Evolutionary conservation across 2,329 filamentous ascomycete species (phyloP), one percentile per base, ranked within the genome.

Genomic region (Magnaporthiopsis incrustans): DNA sequence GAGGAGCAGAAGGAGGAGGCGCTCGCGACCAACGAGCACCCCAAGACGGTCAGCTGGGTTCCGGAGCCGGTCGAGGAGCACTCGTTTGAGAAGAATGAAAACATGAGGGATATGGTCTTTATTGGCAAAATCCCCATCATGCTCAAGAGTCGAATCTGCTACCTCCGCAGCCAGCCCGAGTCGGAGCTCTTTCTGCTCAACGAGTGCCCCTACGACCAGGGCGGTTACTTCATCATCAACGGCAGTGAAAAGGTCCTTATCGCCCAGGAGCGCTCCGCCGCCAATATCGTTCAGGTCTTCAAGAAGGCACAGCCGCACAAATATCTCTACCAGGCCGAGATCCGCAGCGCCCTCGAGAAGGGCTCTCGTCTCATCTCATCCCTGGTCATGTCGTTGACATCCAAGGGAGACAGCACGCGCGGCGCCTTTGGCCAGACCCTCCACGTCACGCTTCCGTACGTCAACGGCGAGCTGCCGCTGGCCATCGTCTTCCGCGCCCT

Each of bases 151-250:
- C 91, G 94, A 76, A 95, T 96, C 70, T 99, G 95, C 77, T 91
- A 96, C 68, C 78, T 99, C 69, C 90, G 90, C 69, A 88, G 89
- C 69, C 86, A 96, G 73, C 85, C 86, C 61, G 94, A 98, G 68
- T 89, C 95, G 63, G 89, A 91, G 61, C 82, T 99, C 1, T 98
- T 96, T 74, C 83, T 90, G 60, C 88, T 96, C 76, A 97, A 97
- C 73, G 95, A 99, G 77, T 99, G 95, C 70, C 95, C 95, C 0
- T 99, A 97, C 76, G 95, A 99, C 73, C 95, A 97, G 73, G 95
- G 95, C 69, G 95, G 95, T 69, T 99, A 99, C 77, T 99, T 99
- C 73, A 92, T 99, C 71, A 99, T 99, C 82, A 99, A 99, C 78
- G 95, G 95, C 58, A 96, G 91, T 77, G 95, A 99, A 75, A 99